Evolutionary conservation across 768 basidiomycete genomes (phyloP), one percentile per base, ranked within the genome.

Genomic region (Sutorius australiensis): DNA sequence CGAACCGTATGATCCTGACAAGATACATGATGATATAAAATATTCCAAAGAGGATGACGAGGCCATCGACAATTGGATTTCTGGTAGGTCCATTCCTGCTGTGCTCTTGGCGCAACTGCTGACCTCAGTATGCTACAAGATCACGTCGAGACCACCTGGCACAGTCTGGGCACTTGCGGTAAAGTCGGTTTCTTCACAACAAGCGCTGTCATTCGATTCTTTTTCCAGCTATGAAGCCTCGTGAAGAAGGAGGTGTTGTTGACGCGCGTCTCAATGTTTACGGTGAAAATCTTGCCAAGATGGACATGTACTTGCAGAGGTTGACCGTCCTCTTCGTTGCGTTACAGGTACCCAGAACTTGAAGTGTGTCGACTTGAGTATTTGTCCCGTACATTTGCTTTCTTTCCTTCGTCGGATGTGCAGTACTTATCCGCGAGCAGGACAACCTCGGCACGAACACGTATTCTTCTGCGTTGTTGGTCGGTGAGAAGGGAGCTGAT

Each of bases 101-200:
- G 13, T 34, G 3, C 27, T 9, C 36, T 6, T 24, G 16, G 24
- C 28, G 24, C 14, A n/a, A 16, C 32, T 13, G 21, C 53, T 56
- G 33, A 57, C 37, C 6, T 31, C 41, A 2, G 24, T 31, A n/a
- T 17, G 24, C 34, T 28, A 19, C 19, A 38, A 48, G 73, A 84
- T 66, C 83, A 86, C 65, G 85, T 87, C 60, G 86, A 86, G 75
- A 86, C 86, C 10, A 87, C 84, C 51, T 87, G 86, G 86, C 86
- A 87, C 75, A 83, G 80, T 65, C 74, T 86, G 46, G 83, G 81
- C 65, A 57, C 60, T 43, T 55, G 55, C 76, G 82, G 58, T 59
- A 43, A 24, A 36, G 13, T 3, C 17, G 3, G 4, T 12, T 13
- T 24, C 19, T 30, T 33, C 33, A 38, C 6, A 5, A 9, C 3